Base-by-base conservation (phyloP, 495 filamentous ascomycete species). In the Daldinia concentrica region DNA sequence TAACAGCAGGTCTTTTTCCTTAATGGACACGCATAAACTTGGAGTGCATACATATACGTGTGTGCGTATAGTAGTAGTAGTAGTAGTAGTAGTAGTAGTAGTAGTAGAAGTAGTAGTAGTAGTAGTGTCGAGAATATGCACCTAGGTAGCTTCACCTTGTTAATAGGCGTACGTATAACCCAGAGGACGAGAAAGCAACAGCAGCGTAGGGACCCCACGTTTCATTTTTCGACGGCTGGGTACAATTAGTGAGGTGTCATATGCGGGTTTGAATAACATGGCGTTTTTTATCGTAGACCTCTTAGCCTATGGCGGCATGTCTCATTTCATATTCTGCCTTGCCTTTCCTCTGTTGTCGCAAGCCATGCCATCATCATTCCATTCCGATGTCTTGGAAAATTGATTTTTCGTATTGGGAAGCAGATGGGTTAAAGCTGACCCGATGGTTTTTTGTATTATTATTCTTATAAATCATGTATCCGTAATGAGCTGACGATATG, bases 161-260 rank as follows among this genome's bases (percentile, higher is more conserved):
- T 48, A 22, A 48, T 48, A 48, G 43, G 43, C 9, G 43, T 48
- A 8, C 9, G 26, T 54, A 54, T 14, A 48, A 29, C 12, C 7
- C 4, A 51, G 12, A 51, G 19, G 45, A 51, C 45, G 24, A 22
- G 19, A 54, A 54, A 54, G 4, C 14, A 54, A 30, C 19, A 11
- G 9, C 50, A 54, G 50, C 26, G 50, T 26, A 39, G 30, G 30
- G 48, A 64, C 68, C 68, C 62, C 68, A 71, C 68, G 68, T 61
- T 60, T 48, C 57, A 63, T 58, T 41, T 19, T 41, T 50, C 22
- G 50, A 59, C 51, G 32, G 39, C 57, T 45, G 24, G 34, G 36
- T 43, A 45, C 17, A 58, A 51, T n/a, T 43, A 62, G 37, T 48
- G 34, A 61, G 24, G 51, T 62, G 51, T 11, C 29, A 57, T 61